phyloP scores from a whole-genome alignment of 1,139 yeast species.

The Yamadazyma spencermartinsiae region DNA sequence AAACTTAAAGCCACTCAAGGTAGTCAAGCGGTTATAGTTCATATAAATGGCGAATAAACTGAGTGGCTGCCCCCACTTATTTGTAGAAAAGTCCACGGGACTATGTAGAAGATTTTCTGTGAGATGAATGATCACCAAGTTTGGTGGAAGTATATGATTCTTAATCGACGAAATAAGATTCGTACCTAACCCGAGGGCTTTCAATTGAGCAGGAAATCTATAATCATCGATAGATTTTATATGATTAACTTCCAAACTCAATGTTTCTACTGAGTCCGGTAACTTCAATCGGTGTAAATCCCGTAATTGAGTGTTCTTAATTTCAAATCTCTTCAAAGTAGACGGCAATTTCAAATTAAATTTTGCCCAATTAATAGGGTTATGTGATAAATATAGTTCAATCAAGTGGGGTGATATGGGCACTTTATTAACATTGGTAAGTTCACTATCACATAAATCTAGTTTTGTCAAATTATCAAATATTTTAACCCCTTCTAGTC shows the following conservation, averaged over 20 bases:
- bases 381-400: slow-evolving; percentile 21
- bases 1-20: slow-evolving; percentile 17
- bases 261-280: slow-evolving; percentile 19
- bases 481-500: background rate
- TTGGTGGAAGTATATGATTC: slow-evolving; percentile 18
- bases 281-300: slow-evolving; percentile 16
- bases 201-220: slow-evolving; percentile 20
- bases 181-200: slow-evolving; percentile 24
- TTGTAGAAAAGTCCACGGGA: slow-evolving; percentile 19
- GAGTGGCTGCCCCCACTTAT: slow-evolving; percentile 17
- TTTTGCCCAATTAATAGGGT: slow-evolving; percentile 25
- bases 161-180: slow-evolving; percentile 17
- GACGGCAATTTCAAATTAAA: slow-evolving; percentile 14
- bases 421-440: background rate
- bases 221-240: slow-evolving; percentile 20
- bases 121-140: slow-evolving; percentile 20
- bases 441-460: background rate
- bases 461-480: background rate
- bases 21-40: slow-evolving; percentile 19
- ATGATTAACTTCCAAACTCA: slow-evolving; percentile 26
- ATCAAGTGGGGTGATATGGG: slow-evolving; percentile 8
- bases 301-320: slow-evolving; percentile 22
- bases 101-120: slow-evolving; percentile 22
- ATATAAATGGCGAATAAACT: slow-evolving; percentile 20
- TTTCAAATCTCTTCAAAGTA: slow-evolving; percentile 16